phyloP scores from a whole-genome alignment of 108 stramenopile species.

The Cyclotella cryptica region DNA sequence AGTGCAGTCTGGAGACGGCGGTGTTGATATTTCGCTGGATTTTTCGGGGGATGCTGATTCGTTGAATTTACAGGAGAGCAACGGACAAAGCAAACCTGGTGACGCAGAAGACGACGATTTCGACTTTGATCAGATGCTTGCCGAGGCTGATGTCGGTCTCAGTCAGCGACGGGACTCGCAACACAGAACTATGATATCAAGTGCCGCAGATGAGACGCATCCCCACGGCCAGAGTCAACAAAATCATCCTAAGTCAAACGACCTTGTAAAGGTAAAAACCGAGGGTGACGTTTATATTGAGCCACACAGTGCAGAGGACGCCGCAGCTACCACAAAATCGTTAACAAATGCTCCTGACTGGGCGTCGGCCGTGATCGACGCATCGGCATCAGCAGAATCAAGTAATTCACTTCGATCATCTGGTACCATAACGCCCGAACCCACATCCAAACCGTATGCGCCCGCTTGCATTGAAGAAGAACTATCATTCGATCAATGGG shows the following conservation, averaged over 20 bases:
- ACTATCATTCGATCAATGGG: conserved; percentile 51
- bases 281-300: not conserved
- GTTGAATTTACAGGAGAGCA: not conserved
- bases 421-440: conserved; percentile 2
- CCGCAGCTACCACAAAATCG: not conserved
- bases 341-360: not conserved
- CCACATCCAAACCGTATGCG: conserved; percentile 23
- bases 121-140: conserved; percentile 53
- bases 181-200: not conserved
- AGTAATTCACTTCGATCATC: conserved; percentile 1
- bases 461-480: conserved; percentile 49
- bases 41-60: not conserved
- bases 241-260: not conserved
- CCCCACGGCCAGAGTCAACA: not conserved
- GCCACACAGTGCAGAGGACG: not conserved
- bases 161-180: not conserved
- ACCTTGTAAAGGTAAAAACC: not conserved
- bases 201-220: not conserved
- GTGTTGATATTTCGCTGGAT: not conserved
- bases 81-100: conserved; percentile 11
- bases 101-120: conserved; percentile 44
- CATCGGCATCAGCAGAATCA: conserved; percentile 4
- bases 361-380: not conserved
- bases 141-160: conserved; percentile 32
- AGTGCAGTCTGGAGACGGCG: not conserved